Evolutionary conservation across 345 rosid genomes (phyloP), one percentile per base, ranked within the genome.

Genomic region (Dipteronia dyeriana): DNA sequence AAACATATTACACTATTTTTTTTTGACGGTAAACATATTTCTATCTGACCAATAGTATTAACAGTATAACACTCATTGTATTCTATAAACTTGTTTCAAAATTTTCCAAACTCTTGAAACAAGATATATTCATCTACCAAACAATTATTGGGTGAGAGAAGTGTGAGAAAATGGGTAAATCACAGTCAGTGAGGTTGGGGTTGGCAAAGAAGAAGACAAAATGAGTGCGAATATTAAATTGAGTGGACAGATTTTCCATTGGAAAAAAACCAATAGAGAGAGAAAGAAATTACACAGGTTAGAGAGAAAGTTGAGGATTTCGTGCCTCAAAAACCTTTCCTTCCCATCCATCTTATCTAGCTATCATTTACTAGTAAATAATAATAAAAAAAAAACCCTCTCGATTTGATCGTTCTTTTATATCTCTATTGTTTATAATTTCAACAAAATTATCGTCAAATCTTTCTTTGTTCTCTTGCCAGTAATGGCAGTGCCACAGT

Each of bases 401-500:
- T 84, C 88, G 93, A 89, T 91, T 86, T 85, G 90, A 86, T 90
- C 89, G 88, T 83, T 82, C 84, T 59, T 10, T 56, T 83, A 61
- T 81, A 69, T 83, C 79, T 77, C 78, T 80, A 66, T 77, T 78
- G 68, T 79, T 63, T 79, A 5, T 34, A 34, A 34, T 34, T 43
- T 41, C 41, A 77, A 47, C 47, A 22, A 53, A 74, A n/a, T 31
- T 65, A 16, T 57, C 43, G 9, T 49, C 38, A n/a, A 65, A 9
- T 53, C 25, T 79, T 69, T 78, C 26, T 74, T 68, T 77, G 73
- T 82, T 66, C 68, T 81, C 82, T 84, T 78, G 87, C 88, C 97
- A 89, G 95, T 72, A 81, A 77, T 83, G 86, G 88, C 97, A 90
- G 94, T 86, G 87, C 80, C 79, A 62, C 87, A 84, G 87, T 87